Evolutionary conservation across 192 early-diverging fungal species (phyloP).

Genomic region (Linnemannia hyalina): DNA sequence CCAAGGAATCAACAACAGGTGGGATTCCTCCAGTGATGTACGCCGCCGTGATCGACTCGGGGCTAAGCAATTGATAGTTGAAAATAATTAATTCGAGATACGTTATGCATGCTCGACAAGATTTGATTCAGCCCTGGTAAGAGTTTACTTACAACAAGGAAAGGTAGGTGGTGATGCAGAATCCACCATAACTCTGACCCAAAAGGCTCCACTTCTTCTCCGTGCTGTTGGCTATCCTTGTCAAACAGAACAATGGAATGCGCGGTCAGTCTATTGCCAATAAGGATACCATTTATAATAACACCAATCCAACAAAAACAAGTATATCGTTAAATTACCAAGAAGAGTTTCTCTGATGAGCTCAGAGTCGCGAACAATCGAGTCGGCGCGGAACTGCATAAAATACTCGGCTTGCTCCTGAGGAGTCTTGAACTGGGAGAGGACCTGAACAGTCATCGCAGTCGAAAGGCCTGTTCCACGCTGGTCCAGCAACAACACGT

Average conservation of each 20-base stretch:
- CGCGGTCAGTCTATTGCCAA: not conserved
- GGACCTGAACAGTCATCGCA: constrained; percentile 63
- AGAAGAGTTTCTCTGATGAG: constrained; percentile 70
- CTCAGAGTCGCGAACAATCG: constrained; percentile 77
- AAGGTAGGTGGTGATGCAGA: constrained; percentile 76
- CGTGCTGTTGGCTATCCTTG: constrained; percentile 22
- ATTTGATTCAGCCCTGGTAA: not conserved
- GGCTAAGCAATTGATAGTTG: constrained; percentile 41
- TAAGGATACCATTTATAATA: not conserved
- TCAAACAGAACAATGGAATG: not conserved
- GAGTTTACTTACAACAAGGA: constrained; percentile 68
- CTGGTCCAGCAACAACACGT: constrained; percentile 76
- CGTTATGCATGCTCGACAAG: not conserved
- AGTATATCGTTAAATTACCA: constrained; percentile 4
- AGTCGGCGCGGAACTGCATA: constrained; percentile 76
- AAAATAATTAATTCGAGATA: not conserved
- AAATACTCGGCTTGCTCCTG: constrained; percentile 72
- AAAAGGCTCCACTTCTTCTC: constrained; percentile 64
- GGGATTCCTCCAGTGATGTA: constrained; percentile 80
- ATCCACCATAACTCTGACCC: constrained; percentile 80
- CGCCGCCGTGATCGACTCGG: constrained; percentile 69
- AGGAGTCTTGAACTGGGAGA: constrained; percentile 62
- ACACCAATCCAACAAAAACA: not conserved
- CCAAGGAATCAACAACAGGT: constrained; percentile 72
- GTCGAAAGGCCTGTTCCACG: constrained; percentile 78